Percentiles rank a stretch among this genome's conserved stretches.
These are phyloP conservation scores for Colletotrichum coccodes DNA, from an alignment of 2,329 filamentous ascomycete genomes.

Conservation along the genomic window DNA sequence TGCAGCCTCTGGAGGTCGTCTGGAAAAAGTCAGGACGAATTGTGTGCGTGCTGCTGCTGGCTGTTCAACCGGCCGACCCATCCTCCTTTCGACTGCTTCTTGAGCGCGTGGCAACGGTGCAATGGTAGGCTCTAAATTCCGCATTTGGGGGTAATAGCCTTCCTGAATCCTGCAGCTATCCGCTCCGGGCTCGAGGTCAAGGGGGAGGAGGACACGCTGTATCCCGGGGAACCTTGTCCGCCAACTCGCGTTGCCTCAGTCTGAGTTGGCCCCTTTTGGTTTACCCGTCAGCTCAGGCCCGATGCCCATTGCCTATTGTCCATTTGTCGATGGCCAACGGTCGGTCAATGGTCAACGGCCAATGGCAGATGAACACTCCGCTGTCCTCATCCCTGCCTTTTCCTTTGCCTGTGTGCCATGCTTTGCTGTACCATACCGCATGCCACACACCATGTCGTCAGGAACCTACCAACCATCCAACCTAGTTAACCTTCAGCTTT, in stretches of 20 bases:
- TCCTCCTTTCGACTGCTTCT: too few species aligned
- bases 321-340: not conserved
- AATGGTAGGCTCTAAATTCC: conserved; percentile 13
- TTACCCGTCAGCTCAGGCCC: too few species aligned
- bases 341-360: not conserved
- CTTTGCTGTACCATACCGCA: not conserved
- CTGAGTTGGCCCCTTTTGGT: not conserved
- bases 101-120: conserved; percentile 17
- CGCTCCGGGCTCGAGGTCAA: not conserved
- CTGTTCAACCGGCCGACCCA: conserved; percentile 2
- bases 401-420: conserved; percentile 11
- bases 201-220: not conserved
- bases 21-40: conserved; percentile 11
- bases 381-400: not conserved
- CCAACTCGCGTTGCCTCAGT: not conserved
- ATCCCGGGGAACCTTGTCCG: conserved; percentile 21
- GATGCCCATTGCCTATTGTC: not conserved
- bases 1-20: conserved; percentile 4
- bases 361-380: not conserved
- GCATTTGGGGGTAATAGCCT: conserved; percentile 7
- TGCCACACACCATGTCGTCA: conserved; percentile 16
- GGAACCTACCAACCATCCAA: conserved; percentile 15
- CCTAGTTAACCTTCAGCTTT: not conserved
- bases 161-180: conserved; percentile 9
- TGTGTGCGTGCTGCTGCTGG: not conserved